Percentiles rank a stretch among this genome's conserved stretches.
phyloP scores from a whole-genome alignment of 2,329 filamentous ascomycete species.

The Chaetomium olivaceum region DNA sequence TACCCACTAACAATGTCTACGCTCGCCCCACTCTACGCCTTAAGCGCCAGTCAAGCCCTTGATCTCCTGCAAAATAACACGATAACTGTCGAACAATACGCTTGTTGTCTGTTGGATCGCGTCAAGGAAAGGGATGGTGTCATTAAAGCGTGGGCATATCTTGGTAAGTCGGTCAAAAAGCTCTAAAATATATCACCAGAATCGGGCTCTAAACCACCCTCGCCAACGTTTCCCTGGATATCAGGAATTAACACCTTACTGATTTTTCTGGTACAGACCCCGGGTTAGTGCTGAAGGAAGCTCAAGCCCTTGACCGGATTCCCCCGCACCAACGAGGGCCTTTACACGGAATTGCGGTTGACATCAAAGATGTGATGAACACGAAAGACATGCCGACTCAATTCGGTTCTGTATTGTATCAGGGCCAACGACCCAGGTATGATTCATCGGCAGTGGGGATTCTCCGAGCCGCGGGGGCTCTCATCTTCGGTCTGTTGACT shows the following conservation, averaged over 20 bases:
- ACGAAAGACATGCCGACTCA: constrained; percentile 62
- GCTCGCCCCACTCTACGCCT: no score
- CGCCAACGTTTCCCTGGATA: no score
- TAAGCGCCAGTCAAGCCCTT: no score
- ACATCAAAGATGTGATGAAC: constrained; percentile 61
- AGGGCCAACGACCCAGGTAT: constrained; percentile 45
- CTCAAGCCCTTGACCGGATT: constrained; percentile 51
- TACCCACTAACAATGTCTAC: no score
- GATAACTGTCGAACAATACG: not conserved
- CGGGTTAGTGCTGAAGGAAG: constrained; percentile 37
- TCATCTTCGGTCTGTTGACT: no score
- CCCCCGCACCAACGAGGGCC: constrained; percentile 52
- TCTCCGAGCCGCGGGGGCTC: no score
- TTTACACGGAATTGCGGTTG: constrained; percentile 59
- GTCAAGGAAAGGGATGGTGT: not conserved
- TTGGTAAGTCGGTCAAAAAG: not conserved
- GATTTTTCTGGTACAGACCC: not conserved
- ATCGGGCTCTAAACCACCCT: not conserved
- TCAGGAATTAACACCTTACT: no score
- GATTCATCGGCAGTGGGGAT: constrained; percentile 56
- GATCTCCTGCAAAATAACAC: no score
- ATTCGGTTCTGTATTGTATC: constrained; percentile 57
- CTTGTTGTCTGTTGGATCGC: not conserved
- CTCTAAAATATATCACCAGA: not conserved
- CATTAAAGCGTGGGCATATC: not conserved